Evolutionary conservation across 2,329 filamentous ascomycete species (phyloP).

Genomic region (Paraphoma chrysanthemicola): DNA sequence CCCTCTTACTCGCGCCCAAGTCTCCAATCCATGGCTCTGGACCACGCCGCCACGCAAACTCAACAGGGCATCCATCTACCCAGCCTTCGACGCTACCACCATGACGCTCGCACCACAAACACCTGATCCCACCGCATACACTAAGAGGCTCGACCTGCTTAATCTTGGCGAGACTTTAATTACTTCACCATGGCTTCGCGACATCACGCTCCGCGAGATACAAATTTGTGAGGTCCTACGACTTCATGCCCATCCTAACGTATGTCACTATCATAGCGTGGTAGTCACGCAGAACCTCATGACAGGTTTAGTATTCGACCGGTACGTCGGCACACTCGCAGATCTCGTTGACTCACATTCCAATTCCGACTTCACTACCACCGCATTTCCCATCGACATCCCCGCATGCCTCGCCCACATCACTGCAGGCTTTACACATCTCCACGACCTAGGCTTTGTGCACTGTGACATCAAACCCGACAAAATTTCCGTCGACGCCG

Average conservation of each 20-base stretch:
- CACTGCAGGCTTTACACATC: constrained; percentile 1
- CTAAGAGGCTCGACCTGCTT: background rate
- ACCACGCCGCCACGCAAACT: background rate
- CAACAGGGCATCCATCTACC: background rate
- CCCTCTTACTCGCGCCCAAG: background rate
- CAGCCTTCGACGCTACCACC: background rate
- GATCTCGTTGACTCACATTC: background rate
- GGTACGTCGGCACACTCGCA: background rate
- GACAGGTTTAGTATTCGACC: constrained; percentile 7
- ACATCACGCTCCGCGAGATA: background rate
- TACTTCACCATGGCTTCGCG: background rate
- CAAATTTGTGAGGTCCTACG: constrained; percentile 5
- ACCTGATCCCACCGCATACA: background rate
- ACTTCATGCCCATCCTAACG: constrained; percentile 5
- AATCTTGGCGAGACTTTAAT: background rate
- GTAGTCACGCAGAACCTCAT: background rate
- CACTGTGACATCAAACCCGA: constrained; percentile 12
- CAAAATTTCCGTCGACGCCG: constrained; percentile 8
- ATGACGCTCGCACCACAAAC: background rate
- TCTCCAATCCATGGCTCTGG: background rate
- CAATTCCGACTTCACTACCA: background rate
- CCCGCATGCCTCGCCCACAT: background rate
- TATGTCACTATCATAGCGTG: constrained; percentile 7
- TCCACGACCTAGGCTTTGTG: constrained; percentile 9
- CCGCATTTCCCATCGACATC: background rate